Conservation (phyloP, 768 basidiomycete species). For the Amanita polypyramis region DNA sequence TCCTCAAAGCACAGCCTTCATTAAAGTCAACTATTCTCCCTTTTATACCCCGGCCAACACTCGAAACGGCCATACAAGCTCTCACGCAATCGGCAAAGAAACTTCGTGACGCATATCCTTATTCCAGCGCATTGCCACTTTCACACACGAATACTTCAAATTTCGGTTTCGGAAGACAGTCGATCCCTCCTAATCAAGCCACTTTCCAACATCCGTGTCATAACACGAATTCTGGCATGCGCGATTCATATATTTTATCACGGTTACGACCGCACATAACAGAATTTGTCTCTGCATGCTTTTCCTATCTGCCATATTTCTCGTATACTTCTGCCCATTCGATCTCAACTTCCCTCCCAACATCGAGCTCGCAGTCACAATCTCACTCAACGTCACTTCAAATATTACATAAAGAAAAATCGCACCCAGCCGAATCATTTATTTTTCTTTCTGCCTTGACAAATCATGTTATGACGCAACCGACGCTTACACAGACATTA, state of each 20-base stretch:
- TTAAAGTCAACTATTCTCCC: conserved; percentile 64
- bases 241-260: conserved; percentile 69
- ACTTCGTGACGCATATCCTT: conserved; percentile 76
- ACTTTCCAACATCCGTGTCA: conserved; percentile 12
- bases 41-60: conserved; percentile 76
- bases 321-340: conserved; percentile 38
- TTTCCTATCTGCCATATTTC: conserved; percentile 82
- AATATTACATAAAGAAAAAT: conserved; percentile 49
- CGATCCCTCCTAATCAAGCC: conserved; percentile 11
- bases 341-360: conserved; percentile 15
- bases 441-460: conserved; percentile 59
- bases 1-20: conserved; percentile 57
- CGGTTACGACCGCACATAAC: conserved; percentile 64
- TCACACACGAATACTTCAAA: conserved; percentile 9
- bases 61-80: conserved; percentile 64
- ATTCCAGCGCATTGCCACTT: conserved; percentile 39
- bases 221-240: conserved; percentile 48
- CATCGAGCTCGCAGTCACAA: conserved; percentile 19
- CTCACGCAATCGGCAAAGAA: conserved; percentile 60
- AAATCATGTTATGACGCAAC: conserved; percentile 57
- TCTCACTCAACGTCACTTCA: conserved; percentile 35
- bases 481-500: conserved; percentile 50
- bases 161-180: conserved; percentile 20
- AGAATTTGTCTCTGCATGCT: conserved; percentile 68
- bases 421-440: conserved; percentile 69